Conservation (phyloP, 768 basidiomycete species). For the Suillus decipiens region DNA sequence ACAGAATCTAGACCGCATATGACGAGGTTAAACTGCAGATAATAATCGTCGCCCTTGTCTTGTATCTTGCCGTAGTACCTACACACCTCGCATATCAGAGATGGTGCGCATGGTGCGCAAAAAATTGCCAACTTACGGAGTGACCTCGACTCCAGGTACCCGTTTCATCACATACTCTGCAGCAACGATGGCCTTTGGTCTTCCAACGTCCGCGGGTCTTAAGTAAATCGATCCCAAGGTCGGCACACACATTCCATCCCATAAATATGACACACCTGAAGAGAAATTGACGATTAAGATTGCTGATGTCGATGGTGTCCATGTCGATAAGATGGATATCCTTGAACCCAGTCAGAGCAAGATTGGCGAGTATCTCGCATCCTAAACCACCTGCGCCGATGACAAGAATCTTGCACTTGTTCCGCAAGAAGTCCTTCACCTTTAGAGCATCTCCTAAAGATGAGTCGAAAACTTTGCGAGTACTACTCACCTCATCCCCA, state of each 20-base stretch:
- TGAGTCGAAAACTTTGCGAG: not conserved
- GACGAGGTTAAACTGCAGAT: slow-evolving; percentile 94
- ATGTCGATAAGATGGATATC: slow-evolving; percentile 99
- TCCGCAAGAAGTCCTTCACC: slow-evolving; percentile 87
- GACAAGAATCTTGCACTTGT: slow-evolving; percentile 89
- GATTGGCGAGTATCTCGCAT: slow-evolving; percentile 95
- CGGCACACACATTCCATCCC: not conserved
- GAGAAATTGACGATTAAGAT: slow-evolving; percentile 96
- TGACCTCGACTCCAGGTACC: slow-evolving; percentile 94
- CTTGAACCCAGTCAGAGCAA: slow-evolving; percentile 95
- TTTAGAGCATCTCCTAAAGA: slow-evolving; percentile 30
- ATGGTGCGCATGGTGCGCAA: not conserved
- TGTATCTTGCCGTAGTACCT: slow-evolving; percentile 98
- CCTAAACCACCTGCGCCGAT: slow-evolving; percentile 98
- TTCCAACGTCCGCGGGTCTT: slow-evolving; percentile 89
- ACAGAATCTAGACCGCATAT: slow-evolving; percentile 98
- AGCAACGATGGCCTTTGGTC: slow-evolving; percentile 91
- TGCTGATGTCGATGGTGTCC: slow-evolving; percentile 99
- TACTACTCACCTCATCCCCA: slow-evolving; percentile 68
- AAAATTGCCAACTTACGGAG: slow-evolving; percentile 65
- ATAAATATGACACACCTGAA: slow-evolving; percentile 66
- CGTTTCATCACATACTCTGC: slow-evolving; percentile 97
- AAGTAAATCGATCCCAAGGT: not conserved
- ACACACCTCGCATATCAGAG: slow-evolving; percentile 17
- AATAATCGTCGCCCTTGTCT: slow-evolving; percentile 94